These are phyloP conservation scores for Fusarium pininemorale DNA, from an alignment of 2,329 filamentous ascomycete species.

Conservation along the genomic window DNA sequence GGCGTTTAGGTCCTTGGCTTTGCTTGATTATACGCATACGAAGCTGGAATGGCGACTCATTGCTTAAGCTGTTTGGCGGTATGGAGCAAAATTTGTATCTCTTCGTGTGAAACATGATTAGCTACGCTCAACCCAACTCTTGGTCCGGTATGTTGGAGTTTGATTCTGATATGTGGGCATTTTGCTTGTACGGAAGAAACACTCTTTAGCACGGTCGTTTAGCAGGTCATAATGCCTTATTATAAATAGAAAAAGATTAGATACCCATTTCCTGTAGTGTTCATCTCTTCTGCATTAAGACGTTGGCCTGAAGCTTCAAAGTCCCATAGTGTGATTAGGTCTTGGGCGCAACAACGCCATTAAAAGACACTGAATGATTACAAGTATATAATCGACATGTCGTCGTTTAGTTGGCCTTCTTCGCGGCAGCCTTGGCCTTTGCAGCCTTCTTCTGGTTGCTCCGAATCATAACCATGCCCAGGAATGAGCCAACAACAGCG, in stretches of 20 bases:
- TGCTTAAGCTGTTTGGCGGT: slow-evolving; percentile 19
- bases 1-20: slow-evolving; percentile 28
- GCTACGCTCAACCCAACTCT: slow-evolving; percentile 32
- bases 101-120: slow-evolving; percentile 21
- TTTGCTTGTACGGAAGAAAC: slow-evolving; percentile 43
- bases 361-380: slow-evolving; percentile 33
- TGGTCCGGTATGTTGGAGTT: slow-evolving; percentile 38
- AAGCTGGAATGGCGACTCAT: slow-evolving; percentile 19
- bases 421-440: slow-evolving; percentile 84
- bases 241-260: slow-evolving; percentile 50
- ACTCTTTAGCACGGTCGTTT: slow-evolving; percentile 41
- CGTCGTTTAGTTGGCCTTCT: slow-evolving; percentile 80
- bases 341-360: slow-evolving; percentile 14
- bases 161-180: slow-evolving; percentile 44
- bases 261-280: slow-evolving; percentile 44
- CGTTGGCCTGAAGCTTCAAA: background rate
- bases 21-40: slow-evolving; percentile 34
- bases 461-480: slow-evolving; percentile 97
- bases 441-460: slow-evolving; percentile 98
- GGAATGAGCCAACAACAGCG: slow-evolving; percentile 94
- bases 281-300: slow-evolving; percentile 16
- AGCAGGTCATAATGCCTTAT: slow-evolving; percentile 33
- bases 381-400: slow-evolving; percentile 30
- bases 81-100: slow-evolving; percentile 19
- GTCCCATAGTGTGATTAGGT: slow-evolving; percentile 30